Conservation (phyloP, 2,329 filamentous ascomycete species). For the Cordyceps cicadae region DNA sequence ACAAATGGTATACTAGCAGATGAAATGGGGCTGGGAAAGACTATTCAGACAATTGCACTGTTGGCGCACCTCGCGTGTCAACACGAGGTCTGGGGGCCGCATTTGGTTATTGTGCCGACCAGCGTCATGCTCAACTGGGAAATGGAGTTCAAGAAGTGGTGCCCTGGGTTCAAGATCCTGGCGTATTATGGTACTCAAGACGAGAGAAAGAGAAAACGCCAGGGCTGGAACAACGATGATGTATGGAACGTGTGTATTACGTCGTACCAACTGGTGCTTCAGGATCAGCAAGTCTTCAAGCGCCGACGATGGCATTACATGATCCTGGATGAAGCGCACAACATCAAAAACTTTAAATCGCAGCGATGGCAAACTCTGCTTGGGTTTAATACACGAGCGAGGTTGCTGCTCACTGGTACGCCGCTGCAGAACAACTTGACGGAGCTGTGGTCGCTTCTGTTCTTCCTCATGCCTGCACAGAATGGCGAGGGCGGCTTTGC, state of each 20-base stretch:
- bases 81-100: slow-evolving; percentile 89
- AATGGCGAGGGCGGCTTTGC: slow-evolving; percentile 84
- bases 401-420: slow-evolving; percentile 84
- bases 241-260: slow-evolving; percentile 97
- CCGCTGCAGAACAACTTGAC: slow-evolving; percentile 95
- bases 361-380: slow-evolving; percentile 94
- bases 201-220: slow-evolving; percentile 82
- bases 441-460: slow-evolving; percentile 92
- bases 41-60: slow-evolving; percentile 92
- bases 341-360: slow-evolving; percentile 99
- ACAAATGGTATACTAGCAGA: slow-evolving; percentile 96
- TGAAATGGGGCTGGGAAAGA: slow-evolving; percentile 98
- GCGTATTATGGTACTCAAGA: slow-evolving; percentile 94
- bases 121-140: slow-evolving; percentile 99
- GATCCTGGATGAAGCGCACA: slow-evolving; percentile 96
- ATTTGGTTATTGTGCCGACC: slow-evolving; percentile 91
- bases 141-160: slow-evolving; percentile 99
- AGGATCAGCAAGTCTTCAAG: slow-evolving; percentile 91
- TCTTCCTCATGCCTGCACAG: slow-evolving; percentile 91
- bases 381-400: slow-evolving; percentile 82
- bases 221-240: slow-evolving; percentile 88
- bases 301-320: slow-evolving; percentile 94
- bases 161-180: slow-evolving; percentile 93
- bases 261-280: slow-evolving; percentile 90
- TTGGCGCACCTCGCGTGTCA: slow-evolving; percentile 86